Evolutionary conservation across 352 stramenopile genomes (phyloP), one percentile per base, ranked within the genome.

Genomic region (Phytopythium helicoides): DNA sequence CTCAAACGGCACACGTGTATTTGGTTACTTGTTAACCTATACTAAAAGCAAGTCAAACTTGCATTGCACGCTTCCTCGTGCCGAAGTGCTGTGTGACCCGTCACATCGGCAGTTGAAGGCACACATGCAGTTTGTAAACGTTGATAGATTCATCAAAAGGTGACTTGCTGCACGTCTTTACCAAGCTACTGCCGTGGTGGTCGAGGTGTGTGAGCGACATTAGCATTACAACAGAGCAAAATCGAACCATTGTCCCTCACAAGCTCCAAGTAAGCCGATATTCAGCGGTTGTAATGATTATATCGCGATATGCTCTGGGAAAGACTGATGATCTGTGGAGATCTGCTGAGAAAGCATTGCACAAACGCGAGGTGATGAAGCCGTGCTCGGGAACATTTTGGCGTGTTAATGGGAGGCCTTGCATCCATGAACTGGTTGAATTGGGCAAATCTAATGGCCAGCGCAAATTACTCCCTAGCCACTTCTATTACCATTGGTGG

Each of bases 111-210:
- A 22, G 37, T 42, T 19, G 37, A 42, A 42, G 37, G 14, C 37
- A 42, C 37, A 12, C 37, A 42, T 16, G 15, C 39, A 2, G 15
- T 16, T 8, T 45, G 39, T 9, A 45, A 45, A 28, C 22, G 25
- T 28, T 45, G 39, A 28, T 45, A 3, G 39, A 31, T 10, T 45
- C 39, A 3, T 45, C 39, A 1, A 19, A 19, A 10, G 39, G 39
- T 15, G 39, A 45, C 39, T 26, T 45, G 15, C 14, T 45, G 5
- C 22, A 19, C 11, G 39, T 28, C 15, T 31, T 45, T 12, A 31
- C 7, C 16, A 45, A 45, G 39, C 15, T 45, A 28, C 16, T 45
- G 39, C 39, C 39, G 18, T 45, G 39, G 18, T 45, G 39, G 39
- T 6, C 7, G 15, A 12, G 39, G 3, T 16, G 39, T 14, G 39